Conservation (phyloP, 2,329 filamentous ascomycete species). For the Coniochaeta hoffmannii region DNA sequence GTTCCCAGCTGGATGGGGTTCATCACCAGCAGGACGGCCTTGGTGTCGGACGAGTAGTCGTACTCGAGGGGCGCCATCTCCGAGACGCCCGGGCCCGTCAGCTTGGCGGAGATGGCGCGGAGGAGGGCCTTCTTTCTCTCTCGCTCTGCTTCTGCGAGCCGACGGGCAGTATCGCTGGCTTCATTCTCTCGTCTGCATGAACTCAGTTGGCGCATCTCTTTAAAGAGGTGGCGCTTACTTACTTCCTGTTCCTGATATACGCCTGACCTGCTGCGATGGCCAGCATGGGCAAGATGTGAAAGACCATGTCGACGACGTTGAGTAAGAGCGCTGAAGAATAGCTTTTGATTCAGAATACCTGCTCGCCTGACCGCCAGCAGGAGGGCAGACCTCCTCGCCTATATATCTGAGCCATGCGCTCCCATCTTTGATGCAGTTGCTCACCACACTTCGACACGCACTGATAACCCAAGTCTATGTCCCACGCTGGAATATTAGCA, state of each 20-base stretch:
- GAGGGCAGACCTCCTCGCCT: not conserved
- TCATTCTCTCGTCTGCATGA: not conserved
- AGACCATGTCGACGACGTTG: not conserved
- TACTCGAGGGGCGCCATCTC: slow-evolving; percentile 9
- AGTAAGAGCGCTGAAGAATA: not conserved
- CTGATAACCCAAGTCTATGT: too few species aligned
- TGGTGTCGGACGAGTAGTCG: slow-evolving; percentile 13
- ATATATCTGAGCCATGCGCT: not conserved
- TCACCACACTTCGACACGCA: not conserved
- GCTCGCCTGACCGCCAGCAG: not conserved
- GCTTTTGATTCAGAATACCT: not conserved
- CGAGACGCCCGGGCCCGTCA: slow-evolving; percentile 13
- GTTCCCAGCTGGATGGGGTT: slow-evolving; percentile 19
- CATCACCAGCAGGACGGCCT: slow-evolving; percentile 20
- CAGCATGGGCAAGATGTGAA: not conserved
- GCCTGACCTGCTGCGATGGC: not conserved
- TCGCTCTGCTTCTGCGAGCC: not conserved
- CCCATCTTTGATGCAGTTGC: not conserved
- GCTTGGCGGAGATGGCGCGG: slow-evolving; percentile 13
- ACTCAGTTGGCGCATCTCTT: not conserved
- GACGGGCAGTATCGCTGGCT: slow-evolving; percentile 4
- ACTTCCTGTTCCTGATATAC: not conserved
- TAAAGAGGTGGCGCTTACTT: not conserved
- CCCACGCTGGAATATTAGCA: not conserved
- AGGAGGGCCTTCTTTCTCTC: slow-evolving; percentile 17